A percentile compares a stretch with the other conserved stretches of the same genome.
These are phyloP conservation scores for Penicillium manginii DNA, from an alignment of 495 filamentous ascomycete species.

Conservation along the genomic window DNA sequence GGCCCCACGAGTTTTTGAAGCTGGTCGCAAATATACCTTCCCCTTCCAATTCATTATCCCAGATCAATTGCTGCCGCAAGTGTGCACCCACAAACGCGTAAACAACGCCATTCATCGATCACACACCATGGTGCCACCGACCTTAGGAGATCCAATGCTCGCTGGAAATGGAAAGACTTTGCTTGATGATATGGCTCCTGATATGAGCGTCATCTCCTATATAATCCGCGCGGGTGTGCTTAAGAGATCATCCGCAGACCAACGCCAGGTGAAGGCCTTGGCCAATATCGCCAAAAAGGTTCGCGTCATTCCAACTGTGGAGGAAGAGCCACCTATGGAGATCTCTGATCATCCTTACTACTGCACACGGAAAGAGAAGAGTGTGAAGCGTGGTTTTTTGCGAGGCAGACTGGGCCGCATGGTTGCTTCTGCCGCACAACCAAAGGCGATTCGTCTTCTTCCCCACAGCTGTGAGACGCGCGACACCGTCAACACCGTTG, in stretches of 20 bases:
- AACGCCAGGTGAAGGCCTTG: constrained; percentile 42
- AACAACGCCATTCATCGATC: constrained; percentile 65
- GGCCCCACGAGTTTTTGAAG: constrained; percentile 66
- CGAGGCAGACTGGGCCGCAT: constrained; percentile 75
- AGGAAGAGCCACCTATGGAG: constrained; percentile 78
- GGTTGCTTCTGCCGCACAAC: constrained; percentile 73
- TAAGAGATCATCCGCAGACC: constrained; percentile 26
- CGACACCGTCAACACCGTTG: constrained; percentile 57
- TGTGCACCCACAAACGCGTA: constrained; percentile 60
- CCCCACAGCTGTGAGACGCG: constrained; percentile 43
- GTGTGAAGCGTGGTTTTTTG: constrained; percentile 76
- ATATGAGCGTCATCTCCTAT: constrained; percentile 81
- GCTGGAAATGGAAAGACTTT: constrained; percentile 52
- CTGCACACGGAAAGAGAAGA: constrained; percentile 72
- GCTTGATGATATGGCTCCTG: constrained; percentile 80
- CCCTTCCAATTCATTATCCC: constrained; percentile 92
- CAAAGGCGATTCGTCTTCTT: constrained; percentile 65
- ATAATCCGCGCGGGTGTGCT: constrained; percentile 63
- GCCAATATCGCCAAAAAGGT: constrained; percentile 62
- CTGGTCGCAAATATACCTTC: constrained; percentile 68
- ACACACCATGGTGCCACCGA: constrained; percentile 82
- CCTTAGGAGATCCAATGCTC: constrained; percentile 69
- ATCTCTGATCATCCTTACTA: constrained; percentile 64
- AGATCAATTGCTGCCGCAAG: constrained; percentile 63
- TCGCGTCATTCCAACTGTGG: constrained; percentile 72